These are phyloP conservation scores for Glutinoglossum americanum DNA, from an alignment of 495 filamentous ascomycete species.

Conservation along the genomic window DNA sequence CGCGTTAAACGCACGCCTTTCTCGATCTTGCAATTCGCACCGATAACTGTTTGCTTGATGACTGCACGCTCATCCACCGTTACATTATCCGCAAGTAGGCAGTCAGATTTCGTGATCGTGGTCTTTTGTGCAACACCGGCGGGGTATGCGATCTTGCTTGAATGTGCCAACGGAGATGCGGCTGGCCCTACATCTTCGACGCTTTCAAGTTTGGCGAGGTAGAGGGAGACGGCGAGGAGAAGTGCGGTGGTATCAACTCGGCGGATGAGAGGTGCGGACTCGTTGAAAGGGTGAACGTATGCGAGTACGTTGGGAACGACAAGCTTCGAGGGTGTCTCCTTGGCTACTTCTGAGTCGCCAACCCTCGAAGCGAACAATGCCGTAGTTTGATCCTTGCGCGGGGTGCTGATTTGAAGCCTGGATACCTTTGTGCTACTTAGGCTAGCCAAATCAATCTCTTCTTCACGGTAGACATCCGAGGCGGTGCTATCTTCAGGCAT, in stretches of 20 bases:
- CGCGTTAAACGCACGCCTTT: conserved; percentile 56
- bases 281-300: conserved; percentile 42
- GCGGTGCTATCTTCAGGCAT: conserved; percentile 15
- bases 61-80: conserved; percentile 60
- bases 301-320: conserved; percentile 50
- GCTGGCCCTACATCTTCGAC: conserved; percentile 37
- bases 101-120: conserved; percentile 55
- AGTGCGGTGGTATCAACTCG: conserved; percentile 72
- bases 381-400: neutral
- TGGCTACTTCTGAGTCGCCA: neutral
- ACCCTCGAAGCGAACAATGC: neutral
- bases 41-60: conserved; percentile 79
- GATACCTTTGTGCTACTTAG: conserved; percentile 32
- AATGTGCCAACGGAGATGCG: conserved; percentile 50
- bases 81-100: conserved; percentile 64
- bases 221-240: conserved; percentile 60
- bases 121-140: conserved; percentile 51
- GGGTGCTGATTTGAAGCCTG: conserved; percentile 3
- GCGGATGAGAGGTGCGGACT: conserved; percentile 38
- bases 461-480: conserved; percentile 18
- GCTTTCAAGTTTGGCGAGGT: conserved; percentile 55
- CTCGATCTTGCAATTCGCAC: conserved; percentile 63
- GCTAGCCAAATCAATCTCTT: conserved; percentile 38
- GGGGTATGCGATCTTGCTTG: conserved; percentile 58
- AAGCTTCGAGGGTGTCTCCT: conserved; percentile 10